Evolutionary conservation across 2,329 filamentous ascomycete species (phyloP), one percentile per base, ranked within the genome.

Genomic region (Zymoseptoria crescenta): DNA sequence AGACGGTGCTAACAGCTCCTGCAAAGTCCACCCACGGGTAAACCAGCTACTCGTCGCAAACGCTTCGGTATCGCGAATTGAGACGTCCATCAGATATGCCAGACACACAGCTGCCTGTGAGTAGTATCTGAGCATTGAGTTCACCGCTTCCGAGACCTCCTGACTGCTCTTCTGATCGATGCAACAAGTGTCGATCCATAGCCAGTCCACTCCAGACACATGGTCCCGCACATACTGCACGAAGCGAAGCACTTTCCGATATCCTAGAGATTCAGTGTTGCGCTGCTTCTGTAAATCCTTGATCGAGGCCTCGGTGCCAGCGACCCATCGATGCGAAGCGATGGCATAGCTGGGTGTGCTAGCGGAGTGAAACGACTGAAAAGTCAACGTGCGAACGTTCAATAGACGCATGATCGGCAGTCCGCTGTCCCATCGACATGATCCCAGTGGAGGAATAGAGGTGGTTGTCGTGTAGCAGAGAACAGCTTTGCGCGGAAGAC

Each of bases 141-240:
- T 60, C 29, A 64, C 63, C 27, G 62, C 59, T 53, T 59, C 58
- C 10, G 52, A 54, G 6, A 65, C 24, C 35, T 67, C 65, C 20
- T 56, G 56, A 45, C 53, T 59, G 56, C 55, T 65, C 30, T 27
- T 58, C 24, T 61, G 54, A 28, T 67, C 60, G 21, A 67, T 67
- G 56, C 64, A 64, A 48, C 59, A 64, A 2, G 65, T 65, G 52
- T 67, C 65, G 20, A 67, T 55, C 64, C 64, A 67, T 19, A 59
- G 27, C 50, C 50, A 61, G 2, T 59, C 53, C 4, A 58, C 16
- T n/a, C 20, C 27, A 4, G 52, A 27, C 27, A 53, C 30, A 21
- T 56, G 49, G 3, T 52, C 27, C 21, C 30, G 28, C 10, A 62
- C 45, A 49, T 60, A 62, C 10, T 10, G n/a, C 5, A 51, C 45